phyloP scores from a whole-genome alignment of 2,329 filamentous ascomycete species.

The Cadophora gregata region DNA sequence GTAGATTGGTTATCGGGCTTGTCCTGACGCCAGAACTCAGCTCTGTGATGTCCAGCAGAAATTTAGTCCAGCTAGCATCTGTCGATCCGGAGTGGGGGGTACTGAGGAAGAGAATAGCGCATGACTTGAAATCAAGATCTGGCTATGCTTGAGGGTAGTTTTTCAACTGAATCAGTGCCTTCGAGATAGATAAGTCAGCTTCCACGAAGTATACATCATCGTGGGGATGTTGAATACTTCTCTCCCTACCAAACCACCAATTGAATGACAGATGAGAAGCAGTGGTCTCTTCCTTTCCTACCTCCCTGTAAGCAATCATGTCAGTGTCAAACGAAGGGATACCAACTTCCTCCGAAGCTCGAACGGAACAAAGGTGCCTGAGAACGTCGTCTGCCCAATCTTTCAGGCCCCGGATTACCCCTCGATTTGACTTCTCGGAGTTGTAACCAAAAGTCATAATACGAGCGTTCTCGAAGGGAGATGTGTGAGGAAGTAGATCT shows the following conservation, averaged over 20 bases:
- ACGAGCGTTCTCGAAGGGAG: neutral
- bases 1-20: neutral
- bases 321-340: no score
- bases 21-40: neutral
- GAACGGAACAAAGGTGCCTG: neutral
- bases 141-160: neutral
- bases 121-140: neutral
- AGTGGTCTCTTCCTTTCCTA: slow-evolving; percentile 5
- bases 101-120: slow-evolving; percentile 6
- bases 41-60: neutral
- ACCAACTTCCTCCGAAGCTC: neutral
- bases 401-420: neutral
- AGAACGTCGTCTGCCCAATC: neutral
- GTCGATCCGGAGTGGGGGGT: slow-evolving; percentile 5
- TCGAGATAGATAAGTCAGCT: neutral
- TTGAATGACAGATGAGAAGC: neutral
- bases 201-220: no score
- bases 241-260: slow-evolving; percentile 13
- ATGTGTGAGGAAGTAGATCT: slow-evolving; percentile 7
- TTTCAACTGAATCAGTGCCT: slow-evolving; percentile 1
- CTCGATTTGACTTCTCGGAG: neutral
- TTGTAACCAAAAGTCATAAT: slow-evolving; percentile 15
- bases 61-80: slow-evolving; percentile 2
- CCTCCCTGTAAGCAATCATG: neutral
- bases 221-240: neutral